These are phyloP conservation scores for Ascochyta pisi DNA, from an alignment of 2,329 filamentous ascomycete species.

Conservation along the genomic window DNA sequence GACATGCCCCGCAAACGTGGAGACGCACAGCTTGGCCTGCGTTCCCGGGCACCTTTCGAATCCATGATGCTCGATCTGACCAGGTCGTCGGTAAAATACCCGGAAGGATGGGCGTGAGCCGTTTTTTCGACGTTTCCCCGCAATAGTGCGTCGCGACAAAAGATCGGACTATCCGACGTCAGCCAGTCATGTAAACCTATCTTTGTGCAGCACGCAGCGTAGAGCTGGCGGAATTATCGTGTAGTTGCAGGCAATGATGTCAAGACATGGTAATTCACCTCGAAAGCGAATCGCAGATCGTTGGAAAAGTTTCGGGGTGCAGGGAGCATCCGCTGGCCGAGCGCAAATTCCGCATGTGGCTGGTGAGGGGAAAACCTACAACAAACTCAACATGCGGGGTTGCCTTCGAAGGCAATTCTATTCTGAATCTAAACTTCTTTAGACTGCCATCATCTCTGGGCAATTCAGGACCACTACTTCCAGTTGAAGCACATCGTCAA, in stretches of 20 bases:
- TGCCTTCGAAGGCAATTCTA: too few species aligned
- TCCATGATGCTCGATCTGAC: background rate
- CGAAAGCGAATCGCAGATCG: background rate
- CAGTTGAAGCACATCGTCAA: too few species aligned
- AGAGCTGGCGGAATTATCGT: background rate
- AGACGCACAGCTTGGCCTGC: slow-evolving; percentile 4
- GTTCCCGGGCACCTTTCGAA: background rate
- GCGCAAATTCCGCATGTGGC: background rate
- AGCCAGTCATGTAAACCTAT: too few species aligned
- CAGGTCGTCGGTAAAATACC: slow-evolving; percentile 3
- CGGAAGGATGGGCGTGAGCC: slow-evolving; percentile 2
- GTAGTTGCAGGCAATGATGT: background rate
- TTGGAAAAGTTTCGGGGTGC: background rate
- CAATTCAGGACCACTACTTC: too few species aligned
- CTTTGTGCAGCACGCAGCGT: background rate
- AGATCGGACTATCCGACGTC: too few species aligned
- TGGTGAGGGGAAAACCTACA: background rate
- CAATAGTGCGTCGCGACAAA: too few species aligned
- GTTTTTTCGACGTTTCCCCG: background rate
- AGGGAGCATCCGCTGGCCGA: background rate
- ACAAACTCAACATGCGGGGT: background rate
- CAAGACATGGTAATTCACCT: background rate
- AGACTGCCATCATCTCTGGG: too few species aligned
- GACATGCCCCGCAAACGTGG: slow-evolving; percentile 10
- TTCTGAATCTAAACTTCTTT: too few species aligned